Percentiles rank a stretch among this genome's conserved stretches.
These are phyloP conservation scores for Verticillium albo-atrum DNA, from an alignment of 2,329 filamentous ascomycete species.

Conservation along the genomic window DNA sequence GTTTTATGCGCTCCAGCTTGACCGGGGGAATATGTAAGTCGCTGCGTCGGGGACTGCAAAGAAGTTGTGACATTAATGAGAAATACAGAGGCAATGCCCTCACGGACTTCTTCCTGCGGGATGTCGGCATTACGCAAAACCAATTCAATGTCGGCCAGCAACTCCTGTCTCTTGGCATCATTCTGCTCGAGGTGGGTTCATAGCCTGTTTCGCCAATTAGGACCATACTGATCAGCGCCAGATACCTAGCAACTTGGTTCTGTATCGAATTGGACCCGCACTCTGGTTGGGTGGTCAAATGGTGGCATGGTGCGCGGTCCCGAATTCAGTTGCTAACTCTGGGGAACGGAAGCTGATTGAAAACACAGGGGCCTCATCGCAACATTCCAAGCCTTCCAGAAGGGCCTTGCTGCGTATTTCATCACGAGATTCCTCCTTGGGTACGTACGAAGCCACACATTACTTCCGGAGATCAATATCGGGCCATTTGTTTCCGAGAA, in stretches of 20 bases:
- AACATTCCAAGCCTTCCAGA: constrained; percentile 30
- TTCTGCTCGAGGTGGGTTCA: constrained; percentile 29
- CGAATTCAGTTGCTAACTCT: constrained; percentile 26
- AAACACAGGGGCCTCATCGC: constrained; percentile 27
- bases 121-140: constrained; percentile 44
- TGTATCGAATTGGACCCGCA: constrained; percentile 39
- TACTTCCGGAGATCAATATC: background rate
- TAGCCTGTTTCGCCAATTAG: background rate
- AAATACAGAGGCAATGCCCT: constrained; percentile 7
- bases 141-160: constrained; percentile 49
- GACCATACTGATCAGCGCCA: background rate
- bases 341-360: constrained; percentile 14
- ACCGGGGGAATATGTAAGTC: constrained; percentile 27
- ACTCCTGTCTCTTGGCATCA: constrained; percentile 43
- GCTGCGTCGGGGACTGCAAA: too few species aligned
- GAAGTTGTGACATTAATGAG: background rate
- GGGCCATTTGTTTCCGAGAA: too few species aligned
- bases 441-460: constrained; percentile 9
- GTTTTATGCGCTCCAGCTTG: constrained; percentile 37
- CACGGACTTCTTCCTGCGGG: constrained; percentile 34
- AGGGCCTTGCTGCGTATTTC: constrained; percentile 23
- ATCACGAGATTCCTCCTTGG: constrained; percentile 31
- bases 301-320: constrained; percentile 31
- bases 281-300: constrained; percentile 41
- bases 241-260: constrained; percentile 43